Percentiles rank a stretch among this genome's conserved stretches.
Conservation (phyloP, 257 asterid genomes). For the Verbascum thapsus region DNA sequence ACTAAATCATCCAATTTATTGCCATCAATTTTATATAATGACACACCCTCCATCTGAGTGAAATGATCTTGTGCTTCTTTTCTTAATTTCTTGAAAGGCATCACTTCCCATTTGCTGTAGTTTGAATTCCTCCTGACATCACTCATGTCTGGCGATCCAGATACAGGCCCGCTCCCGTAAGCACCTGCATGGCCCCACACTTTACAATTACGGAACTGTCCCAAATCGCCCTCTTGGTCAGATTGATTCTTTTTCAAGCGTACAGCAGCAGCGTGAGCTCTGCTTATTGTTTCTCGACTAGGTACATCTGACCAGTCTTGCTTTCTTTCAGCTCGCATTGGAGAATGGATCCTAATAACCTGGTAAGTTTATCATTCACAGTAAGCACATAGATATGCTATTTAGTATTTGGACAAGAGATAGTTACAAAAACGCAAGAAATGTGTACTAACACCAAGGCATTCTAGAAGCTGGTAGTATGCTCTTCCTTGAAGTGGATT, state of each 20-base stretch:
- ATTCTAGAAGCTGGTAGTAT: conserved; percentile 96
- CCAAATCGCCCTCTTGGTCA: conserved; percentile 46
- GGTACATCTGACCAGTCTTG: conserved; percentile 93
- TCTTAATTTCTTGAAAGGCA: conserved; percentile 62
- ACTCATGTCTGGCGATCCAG: conserved; percentile 80
- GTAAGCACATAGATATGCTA: conserved; percentile 20
- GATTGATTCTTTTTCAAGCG: conserved; percentile 55
- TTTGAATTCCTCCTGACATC: conserved; percentile 69
- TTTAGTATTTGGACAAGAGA: conserved; percentile 12
- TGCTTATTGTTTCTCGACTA: conserved; percentile 66
- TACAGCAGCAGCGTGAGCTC: conserved; percentile 82
- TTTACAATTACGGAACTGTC: conserved; percentile 80
- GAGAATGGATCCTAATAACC: conserved; percentile 98
- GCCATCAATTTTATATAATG: conserved; percentile 95
- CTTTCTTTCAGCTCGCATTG: conserved; percentile 88
- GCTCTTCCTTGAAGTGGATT: conserved; percentile 99
- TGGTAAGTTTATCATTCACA: conserved; percentile 33
- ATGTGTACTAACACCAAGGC: conserved; percentile 84
- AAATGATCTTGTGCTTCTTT: conserved; percentile 65
- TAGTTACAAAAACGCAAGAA: background rate
- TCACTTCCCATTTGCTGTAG: conserved; percentile 85
- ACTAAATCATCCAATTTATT: conserved; percentile 93
- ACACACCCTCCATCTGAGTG: conserved; percentile 74
- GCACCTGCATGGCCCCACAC: conserved; percentile 82
- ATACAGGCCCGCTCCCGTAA: conserved; percentile 67